Base-by-base conservation (phyloP, 2,329 filamentous ascomycete genomes). In the Verticillium dahliae region DNA sequence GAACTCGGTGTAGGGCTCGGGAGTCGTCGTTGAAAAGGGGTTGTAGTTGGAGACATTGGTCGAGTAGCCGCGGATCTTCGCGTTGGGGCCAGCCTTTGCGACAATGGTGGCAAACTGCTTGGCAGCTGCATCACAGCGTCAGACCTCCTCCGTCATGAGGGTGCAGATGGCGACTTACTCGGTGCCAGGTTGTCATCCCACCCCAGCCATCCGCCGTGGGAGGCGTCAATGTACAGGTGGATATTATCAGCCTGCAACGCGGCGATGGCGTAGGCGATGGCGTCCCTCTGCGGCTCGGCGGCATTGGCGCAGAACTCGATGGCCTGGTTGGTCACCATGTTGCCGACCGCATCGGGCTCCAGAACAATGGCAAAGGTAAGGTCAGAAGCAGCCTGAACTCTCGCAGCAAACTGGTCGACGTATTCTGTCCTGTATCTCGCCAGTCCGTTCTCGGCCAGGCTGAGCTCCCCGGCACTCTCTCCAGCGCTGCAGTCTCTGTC, bases 31-130 rank as follows among this genome's bases (percentile, higher is more conserved):
- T 65, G 74, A 68, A 71, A 75, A 79, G 15, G 67, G 68, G 62
- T 71, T 75, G 68, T 70, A 76, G 73, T 79, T 79, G 60, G 76
- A 78, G 54, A 80, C 75, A 67, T 80, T 78, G 67, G 76, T 80
- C 2, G 74, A 69, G 64, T 78, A 76, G 22, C 78, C 78, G 22
- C 77, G 74, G 68, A 76, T 71, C 57, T 64, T 66, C 35, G 67
- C 66, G 57, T 62, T 62, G 62, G 70, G 68, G 41, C 67, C 66
- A 22, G 78, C 75, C 27, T 73, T 66, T 11, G 67, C 65, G 39
- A 79, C 65, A 56, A 80, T 76, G 60, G 74, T 72, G 64, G 70
- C 69, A 62, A 79, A 77, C 57, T 76, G 66, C 57, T 73, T 70
- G 54, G 77, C 77, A 15, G 76, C 76, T 74, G 58, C 22, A 6